Evolutionary conservation across 805 yeast genomes (phyloP).

Genomic region (Metschnikowia colocasiae): DNA sequence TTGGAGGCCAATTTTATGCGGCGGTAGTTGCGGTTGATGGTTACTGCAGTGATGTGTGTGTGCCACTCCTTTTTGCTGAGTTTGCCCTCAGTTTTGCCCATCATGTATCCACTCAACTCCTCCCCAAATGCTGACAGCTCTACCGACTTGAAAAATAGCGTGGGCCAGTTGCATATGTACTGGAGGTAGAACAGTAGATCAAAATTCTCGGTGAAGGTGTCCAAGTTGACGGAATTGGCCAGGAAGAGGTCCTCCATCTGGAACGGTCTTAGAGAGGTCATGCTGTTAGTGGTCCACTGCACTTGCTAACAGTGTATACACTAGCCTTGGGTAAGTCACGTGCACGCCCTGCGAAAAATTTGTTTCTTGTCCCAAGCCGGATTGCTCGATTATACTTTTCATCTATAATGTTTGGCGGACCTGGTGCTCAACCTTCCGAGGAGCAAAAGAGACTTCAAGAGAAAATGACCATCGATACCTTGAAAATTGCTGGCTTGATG

Average conservation of each 20-base stretch:
- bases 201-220: conserved; percentile 89
- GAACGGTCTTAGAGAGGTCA: conserved; percentile 89
- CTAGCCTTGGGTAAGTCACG: not conserved
- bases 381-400: not conserved
- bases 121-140: conserved; percentile 23
- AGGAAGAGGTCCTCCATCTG: conserved; percentile 79
- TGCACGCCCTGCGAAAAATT: conserved; percentile 3
- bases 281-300: conserved; percentile 23
- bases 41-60: conserved; percentile 93
- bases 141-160: conserved; percentile 74
- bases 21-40: conserved; percentile 78
- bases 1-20: conserved; percentile 82
- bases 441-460: conserved; percentile 67
- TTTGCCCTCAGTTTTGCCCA: conserved; percentile 94
- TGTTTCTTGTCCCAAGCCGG: not conserved
- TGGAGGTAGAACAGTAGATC: conserved; percentile 78
- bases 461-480: conserved; percentile 55
- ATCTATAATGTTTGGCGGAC: conserved; percentile 45
- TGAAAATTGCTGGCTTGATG: conserved; percentile 55
- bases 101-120: conserved; percentile 67
- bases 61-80: conserved; percentile 76
- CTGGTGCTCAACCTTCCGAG: conserved; percentile 47
- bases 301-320: not conserved
- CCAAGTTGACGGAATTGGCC: conserved; percentile 74
- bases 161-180: conserved; percentile 84